Conservation (phyloP, 805 yeast species). For the Sungouiozyma ichnusensis region DNA sequence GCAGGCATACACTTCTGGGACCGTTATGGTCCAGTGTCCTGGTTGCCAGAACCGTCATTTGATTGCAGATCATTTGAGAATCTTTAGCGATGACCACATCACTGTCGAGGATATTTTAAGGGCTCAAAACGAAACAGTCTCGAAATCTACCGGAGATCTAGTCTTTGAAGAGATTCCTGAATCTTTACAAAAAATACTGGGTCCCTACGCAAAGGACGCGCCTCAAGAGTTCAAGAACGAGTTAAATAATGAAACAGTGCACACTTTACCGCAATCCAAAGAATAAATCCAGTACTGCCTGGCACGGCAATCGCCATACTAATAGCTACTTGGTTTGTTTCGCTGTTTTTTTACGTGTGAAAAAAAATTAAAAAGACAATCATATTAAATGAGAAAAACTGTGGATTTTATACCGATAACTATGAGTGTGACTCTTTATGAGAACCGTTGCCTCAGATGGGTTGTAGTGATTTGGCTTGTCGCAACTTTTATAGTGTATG, state of each 20-base stretch:
- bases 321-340: too few species aligned
- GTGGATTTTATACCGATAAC: too few species aligned
- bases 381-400: too few species aligned
- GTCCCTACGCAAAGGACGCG: conserved; percentile 61
- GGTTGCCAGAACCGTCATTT: conserved; percentile 80
- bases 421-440: too few species aligned
- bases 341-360: too few species aligned
- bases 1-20: conserved; percentile 80
- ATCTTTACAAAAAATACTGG: conserved; percentile 31
- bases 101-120: conserved; percentile 71
- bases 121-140: conserved; percentile 66
- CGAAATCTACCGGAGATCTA: conserved; percentile 54
- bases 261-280: conserved; percentile 8
- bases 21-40: conserved; percentile 86
- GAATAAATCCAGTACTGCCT: too few species aligned
- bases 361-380: too few species aligned
- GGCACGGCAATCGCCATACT: too few species aligned
- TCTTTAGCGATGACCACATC: conserved; percentile 63
- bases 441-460: too few species aligned
- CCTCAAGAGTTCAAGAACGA: conserved; percentile 33
- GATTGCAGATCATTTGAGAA: conserved; percentile 80
- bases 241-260: conserved; percentile 13
- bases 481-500: too few species aligned
- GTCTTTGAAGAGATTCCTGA: conserved; percentile 35
- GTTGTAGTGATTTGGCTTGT: too few species aligned